These are phyloP conservation scores for Glycine soja DNA, from an alignment of 306 rosid genomes.

Conservation along the genomic window DNA sequence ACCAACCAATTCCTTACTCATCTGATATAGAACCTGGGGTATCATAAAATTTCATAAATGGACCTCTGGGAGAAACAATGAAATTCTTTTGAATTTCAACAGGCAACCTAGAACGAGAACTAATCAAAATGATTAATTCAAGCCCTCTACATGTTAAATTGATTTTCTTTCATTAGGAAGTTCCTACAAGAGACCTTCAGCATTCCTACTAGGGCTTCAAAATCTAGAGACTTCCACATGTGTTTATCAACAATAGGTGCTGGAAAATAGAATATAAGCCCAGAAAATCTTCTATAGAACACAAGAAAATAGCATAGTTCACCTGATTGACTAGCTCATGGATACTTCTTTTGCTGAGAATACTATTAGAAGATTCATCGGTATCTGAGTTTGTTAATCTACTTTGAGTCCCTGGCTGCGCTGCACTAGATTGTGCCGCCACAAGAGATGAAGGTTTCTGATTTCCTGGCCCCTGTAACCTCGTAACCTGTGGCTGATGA, in stretches of 20 bases:
- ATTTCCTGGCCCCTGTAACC: conserved; percentile 67
- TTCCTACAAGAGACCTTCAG: conserved; percentile 13
- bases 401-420: conserved; percentile 60
- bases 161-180: not conserved
- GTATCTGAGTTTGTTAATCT: conserved; percentile 58
- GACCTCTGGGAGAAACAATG: not conserved
- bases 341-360: conserved; percentile 94
- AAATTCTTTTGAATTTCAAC: conserved; percentile 16
- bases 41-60: not conserved
- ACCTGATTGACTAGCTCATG: conserved; percentile 90
- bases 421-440: conserved; percentile 59
- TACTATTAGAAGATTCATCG: conserved; percentile 74
- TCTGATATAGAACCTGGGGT: not conserved
- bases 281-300: conserved; percentile 5
- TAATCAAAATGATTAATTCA: conserved; percentile 20
- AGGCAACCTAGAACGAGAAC: not conserved
- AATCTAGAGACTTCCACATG: not conserved
- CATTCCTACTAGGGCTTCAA: not conserved
- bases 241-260: not conserved
- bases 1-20: conserved; percentile 12
- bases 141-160: not conserved
- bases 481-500: conserved; percentile 78
- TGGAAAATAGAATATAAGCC: not conserved
- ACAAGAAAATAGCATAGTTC: conserved; percentile 23
- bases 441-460: conserved; percentile 69